phyloP scores from a whole-genome alignment of 768 basidiomycete genomes.

The Leccinum arenicola region DNA sequence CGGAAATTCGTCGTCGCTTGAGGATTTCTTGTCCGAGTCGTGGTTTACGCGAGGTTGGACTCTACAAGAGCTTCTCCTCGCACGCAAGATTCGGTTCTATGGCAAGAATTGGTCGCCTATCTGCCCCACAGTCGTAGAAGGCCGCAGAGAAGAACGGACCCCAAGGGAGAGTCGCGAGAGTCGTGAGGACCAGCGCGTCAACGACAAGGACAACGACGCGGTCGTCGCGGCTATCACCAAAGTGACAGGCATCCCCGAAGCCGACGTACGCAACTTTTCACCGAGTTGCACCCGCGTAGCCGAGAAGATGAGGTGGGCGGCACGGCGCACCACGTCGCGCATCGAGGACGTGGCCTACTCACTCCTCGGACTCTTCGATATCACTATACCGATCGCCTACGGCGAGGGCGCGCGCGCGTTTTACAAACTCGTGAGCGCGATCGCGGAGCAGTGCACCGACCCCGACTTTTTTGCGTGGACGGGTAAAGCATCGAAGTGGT shows the following conservation, averaged over 20 bases:
- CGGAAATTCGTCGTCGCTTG: conserved; percentile 16
- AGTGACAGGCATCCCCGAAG: conserved; percentile 21
- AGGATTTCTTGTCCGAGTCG: conserved; percentile 22
- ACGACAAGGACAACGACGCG: conserved; percentile 23
- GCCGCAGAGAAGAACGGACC: conserved; percentile 16
- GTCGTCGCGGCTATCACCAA: conserved; percentile 14
- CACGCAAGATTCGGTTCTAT: conserved; percentile 25
- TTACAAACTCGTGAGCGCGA: conserved; percentile 17
- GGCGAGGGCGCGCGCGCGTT: conserved; percentile 25
- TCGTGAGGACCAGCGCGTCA: conserved; percentile 18
- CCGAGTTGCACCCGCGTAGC: conserved; percentile 17
- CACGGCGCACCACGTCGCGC: conserved; percentile 21
- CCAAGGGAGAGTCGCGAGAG: neutral
- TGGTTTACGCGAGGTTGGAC: conserved; percentile 27
- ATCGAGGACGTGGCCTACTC: conserved; percentile 25
- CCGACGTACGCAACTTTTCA: conserved; percentile 21
- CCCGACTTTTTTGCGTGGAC: conserved; percentile 23
- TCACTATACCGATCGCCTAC: conserved; percentile 22
- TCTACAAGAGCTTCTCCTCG: conserved; percentile 22
- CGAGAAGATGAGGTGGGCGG: conserved; percentile 28
- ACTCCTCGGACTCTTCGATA: conserved; percentile 23
- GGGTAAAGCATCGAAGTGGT: conserved; percentile 24
- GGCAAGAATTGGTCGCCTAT: conserved; percentile 23
- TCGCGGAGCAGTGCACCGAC: conserved; percentile 18
- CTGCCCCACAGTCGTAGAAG: conserved; percentile 11